Evolutionary conservation across 176 grass and related monocot species (phyloP).

Genomic region (Musa itinerans): DNA sequence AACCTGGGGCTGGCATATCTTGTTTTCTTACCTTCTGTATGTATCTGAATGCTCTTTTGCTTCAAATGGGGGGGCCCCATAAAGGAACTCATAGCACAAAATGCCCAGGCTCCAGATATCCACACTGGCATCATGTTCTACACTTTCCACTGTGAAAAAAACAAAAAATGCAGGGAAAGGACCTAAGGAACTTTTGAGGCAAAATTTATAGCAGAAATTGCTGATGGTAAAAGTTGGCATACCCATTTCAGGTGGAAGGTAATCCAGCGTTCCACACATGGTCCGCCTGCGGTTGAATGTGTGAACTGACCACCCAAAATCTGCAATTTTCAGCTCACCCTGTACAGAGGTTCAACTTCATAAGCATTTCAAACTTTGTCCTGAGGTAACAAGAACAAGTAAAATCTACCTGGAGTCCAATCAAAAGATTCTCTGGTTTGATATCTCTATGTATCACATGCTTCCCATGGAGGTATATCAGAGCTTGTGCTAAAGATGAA

Average conservation of each 20-base stretch:
- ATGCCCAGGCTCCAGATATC: constrained; percentile 93
- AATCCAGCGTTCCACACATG: constrained; percentile 94
- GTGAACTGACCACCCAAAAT: constrained; percentile 96
- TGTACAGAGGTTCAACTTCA: constrained; percentile 8
- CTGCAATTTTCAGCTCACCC: constrained; percentile 94
- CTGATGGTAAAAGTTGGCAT: constrained; percentile 1
- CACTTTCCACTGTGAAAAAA: constrained; percentile 67
- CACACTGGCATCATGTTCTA: constrained; percentile 72
- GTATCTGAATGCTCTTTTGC: constrained; percentile 72
- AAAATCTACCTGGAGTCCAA: constrained; percentile 48
- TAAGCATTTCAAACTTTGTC: neutral
- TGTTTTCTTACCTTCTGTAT: neutral
- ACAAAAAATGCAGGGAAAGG: neutral
- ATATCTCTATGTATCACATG: constrained; percentile 88
- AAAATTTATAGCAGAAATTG: neutral
- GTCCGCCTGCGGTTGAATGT: constrained; percentile 81
- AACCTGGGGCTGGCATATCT: too few relatives aligned
- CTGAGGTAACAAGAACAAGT: constrained; percentile 9
- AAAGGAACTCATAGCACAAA: constrained; percentile 84
- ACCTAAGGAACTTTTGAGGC: neutral
- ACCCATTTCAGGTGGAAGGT: constrained; percentile 98
- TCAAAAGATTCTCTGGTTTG: constrained; percentile 81
- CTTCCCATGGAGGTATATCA: constrained; percentile 83
- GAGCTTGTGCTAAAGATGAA: constrained; percentile 56
- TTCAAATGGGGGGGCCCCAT: constrained; percentile 68